These are phyloP conservation scores for Tuber borchii DNA, from an alignment of 495 filamentous ascomycete species.

Conservation along the genomic window DNA sequence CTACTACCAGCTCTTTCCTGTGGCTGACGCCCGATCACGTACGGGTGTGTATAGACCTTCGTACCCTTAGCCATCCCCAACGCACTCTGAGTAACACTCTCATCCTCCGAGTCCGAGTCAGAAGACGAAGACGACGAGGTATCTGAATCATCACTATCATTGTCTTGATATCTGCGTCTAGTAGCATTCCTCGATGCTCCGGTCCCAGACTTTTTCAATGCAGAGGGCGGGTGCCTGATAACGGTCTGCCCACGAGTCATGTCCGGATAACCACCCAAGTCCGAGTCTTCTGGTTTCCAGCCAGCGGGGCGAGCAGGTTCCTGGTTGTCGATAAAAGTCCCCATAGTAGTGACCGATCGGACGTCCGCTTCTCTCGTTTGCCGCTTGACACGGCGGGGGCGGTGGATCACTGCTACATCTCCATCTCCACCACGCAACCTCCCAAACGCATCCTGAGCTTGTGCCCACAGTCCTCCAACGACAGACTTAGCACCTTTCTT, in stretches of 20 bases:
- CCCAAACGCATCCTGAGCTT: constrained; percentile 12
- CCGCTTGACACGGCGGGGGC: constrained; percentile 17
- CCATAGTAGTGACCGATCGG: constrained; percentile 10
- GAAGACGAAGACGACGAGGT: constrained; percentile 28
- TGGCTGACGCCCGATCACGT: constrained; percentile 20
- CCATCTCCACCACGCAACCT: constrained; percentile 33
- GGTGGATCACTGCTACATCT: constrained; percentile 24
- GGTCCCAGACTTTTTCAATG: constrained; percentile 13
- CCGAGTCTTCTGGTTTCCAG: constrained; percentile 36
- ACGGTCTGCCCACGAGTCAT: constrained; percentile 20
- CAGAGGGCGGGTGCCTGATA: constrained; percentile 25
- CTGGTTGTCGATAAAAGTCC: constrained; percentile 25
- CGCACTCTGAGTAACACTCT: constrained; percentile 27
- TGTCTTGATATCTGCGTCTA: constrained; percentile 22
- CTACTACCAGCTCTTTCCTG: constrained; percentile 38
- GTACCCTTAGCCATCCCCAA: constrained; percentile 41
- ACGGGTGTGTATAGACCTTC: constrained; percentile 36
- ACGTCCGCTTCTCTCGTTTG: constrained; percentile 22
- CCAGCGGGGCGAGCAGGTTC: constrained; percentile 34
- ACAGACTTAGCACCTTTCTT: constrained; percentile 23
- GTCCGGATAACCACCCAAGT: constrained; percentile 27
- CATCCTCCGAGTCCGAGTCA: constrained; percentile 34
- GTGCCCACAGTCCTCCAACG: constrained; percentile 30
- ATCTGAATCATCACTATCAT: constrained; percentile 21
- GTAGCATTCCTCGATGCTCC: constrained; percentile 12